Evolutionary conservation across 352 stramenopile species (phyloP).

Genomic region (Globisporangium okanoganense): DNA sequence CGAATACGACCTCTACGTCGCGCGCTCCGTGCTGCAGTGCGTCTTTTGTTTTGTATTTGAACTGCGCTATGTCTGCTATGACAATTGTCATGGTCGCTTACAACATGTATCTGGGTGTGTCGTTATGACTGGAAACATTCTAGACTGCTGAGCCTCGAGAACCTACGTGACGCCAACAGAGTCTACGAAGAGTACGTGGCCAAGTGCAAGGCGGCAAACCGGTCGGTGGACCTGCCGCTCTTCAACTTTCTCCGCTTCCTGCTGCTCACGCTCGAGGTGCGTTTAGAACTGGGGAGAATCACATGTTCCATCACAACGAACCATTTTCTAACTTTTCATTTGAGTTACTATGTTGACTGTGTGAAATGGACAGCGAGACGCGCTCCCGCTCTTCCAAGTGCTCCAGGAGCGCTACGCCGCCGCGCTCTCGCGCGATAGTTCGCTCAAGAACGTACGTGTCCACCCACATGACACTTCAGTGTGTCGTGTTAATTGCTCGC

Average conservation of each 20-base stretch:
- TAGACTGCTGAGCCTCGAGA: conserved; percentile 79
- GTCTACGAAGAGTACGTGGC: conserved; percentile 67
- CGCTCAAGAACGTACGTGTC: conserved; percentile 72
- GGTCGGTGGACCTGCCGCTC: conserved; percentile 61
- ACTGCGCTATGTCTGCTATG: not conserved
- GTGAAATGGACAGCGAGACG: conserved; percentile 48
- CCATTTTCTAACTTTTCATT: not conserved
- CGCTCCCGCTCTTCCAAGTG: conserved; percentile 82
- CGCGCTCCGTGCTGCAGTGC: conserved; percentile 76
- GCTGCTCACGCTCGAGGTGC: conserved; percentile 80
- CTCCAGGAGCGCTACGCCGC: conserved; percentile 80
- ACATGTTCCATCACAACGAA: not conserved
- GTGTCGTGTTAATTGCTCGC: not conserved
- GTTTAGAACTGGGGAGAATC: not conserved
- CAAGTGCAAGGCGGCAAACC: conserved; percentile 36
- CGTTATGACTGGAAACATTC: conserved; percentile 1
- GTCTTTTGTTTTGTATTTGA: conserved; percentile 14
- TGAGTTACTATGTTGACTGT: not conserved
- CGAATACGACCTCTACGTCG: conserved; percentile 78
- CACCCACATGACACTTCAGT: not conserved
- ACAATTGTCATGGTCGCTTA: not conserved
- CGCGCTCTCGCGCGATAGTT: conserved; percentile 66
- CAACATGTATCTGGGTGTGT: not conserved
- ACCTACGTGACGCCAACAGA: conserved; percentile 82
- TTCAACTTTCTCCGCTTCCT: conserved; percentile 85